Conservation (phyloP, 1,284 basidiomycete genomes). For the Ganoderma sp. region DNA sequence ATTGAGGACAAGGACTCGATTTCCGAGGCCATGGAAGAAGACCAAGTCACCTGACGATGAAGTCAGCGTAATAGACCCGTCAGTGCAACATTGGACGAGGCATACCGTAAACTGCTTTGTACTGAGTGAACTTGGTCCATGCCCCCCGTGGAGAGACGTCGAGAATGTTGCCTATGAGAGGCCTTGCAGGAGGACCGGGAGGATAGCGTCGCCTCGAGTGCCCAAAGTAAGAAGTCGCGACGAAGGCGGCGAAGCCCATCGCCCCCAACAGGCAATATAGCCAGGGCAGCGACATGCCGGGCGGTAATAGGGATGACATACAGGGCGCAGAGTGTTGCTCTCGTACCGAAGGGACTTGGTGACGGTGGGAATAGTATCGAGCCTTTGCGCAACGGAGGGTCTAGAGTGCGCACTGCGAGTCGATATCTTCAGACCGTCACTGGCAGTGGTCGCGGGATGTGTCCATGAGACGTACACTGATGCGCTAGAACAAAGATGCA, state of each 20-base stretch:
- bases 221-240: background rate
- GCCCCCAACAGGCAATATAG: background rate
- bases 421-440: no score
- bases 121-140: slow-evolving; percentile 17
- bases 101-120: slow-evolving; percentile 21
- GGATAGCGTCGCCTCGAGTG: slow-evolving; percentile 15
- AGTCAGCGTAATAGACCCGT: background rate
- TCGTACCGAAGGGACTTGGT: no score
- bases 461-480: no score
- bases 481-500: no score
- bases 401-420: no score
- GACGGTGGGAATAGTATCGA: no score
- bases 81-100: background rate
- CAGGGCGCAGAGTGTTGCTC: no score
- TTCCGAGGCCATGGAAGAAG: slow-evolving; percentile 30
- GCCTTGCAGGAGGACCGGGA: slow-evolving; percentile 23
- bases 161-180: slow-evolving; percentile 27
- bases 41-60: slow-evolving; percentile 25
- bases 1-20: slow-evolving; percentile 43
- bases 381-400: no score
- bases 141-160: slow-evolving; percentile 15
- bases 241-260: background rate
- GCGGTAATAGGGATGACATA: no score
- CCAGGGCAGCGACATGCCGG: background rate
- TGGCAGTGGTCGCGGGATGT: no score